These are phyloP conservation scores for Penstemon eatonii DNA, from an alignment of 257 asterid genomes.

Conservation along the genomic window DNA sequence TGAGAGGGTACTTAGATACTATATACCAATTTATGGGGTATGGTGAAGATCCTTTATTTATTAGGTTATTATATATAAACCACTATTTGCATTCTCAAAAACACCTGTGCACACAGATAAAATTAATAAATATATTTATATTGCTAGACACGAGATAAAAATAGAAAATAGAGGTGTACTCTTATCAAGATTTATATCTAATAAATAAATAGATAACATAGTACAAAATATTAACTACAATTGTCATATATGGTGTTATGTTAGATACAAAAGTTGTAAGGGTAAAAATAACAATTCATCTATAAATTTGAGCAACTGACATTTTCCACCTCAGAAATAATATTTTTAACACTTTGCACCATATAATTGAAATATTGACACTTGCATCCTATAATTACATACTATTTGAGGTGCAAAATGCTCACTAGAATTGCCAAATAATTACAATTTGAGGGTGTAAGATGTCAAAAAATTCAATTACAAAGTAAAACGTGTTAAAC, in stretches of 20 bases:
- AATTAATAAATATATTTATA: neutral
- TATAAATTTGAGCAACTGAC: neutral
- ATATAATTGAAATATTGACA: too few species aligned
- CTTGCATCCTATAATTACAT: too few species aligned
- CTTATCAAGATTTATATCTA: neutral
- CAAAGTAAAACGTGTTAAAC: too few species aligned
- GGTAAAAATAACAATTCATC: neutral
- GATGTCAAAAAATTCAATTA: too few species aligned
- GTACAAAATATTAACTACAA: neutral
- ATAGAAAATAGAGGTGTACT: neutral
- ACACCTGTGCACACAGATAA: constrained; percentile 16
- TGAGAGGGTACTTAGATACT: neutral
- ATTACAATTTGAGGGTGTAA: too few species aligned
- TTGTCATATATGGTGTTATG: neutral
- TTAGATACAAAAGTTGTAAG: too few species aligned
- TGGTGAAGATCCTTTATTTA: neutral
- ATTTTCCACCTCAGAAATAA: too few species aligned
- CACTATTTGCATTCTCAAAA: constrained; percentile 12
- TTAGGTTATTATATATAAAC: neutral
- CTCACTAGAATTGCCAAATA: too few species aligned
- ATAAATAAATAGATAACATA: neutral
- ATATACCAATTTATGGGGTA: neutral
- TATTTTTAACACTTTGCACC: too few species aligned
- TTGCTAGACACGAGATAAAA: neutral
- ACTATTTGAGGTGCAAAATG: too few species aligned